A percentile compares a stretch with the other conserved stretches of the same genome.
These are phyloP conservation scores for Alternaria sp. DNA, from an alignment of 2,329 filamentous ascomycete species.

Conservation along the genomic window DNA sequence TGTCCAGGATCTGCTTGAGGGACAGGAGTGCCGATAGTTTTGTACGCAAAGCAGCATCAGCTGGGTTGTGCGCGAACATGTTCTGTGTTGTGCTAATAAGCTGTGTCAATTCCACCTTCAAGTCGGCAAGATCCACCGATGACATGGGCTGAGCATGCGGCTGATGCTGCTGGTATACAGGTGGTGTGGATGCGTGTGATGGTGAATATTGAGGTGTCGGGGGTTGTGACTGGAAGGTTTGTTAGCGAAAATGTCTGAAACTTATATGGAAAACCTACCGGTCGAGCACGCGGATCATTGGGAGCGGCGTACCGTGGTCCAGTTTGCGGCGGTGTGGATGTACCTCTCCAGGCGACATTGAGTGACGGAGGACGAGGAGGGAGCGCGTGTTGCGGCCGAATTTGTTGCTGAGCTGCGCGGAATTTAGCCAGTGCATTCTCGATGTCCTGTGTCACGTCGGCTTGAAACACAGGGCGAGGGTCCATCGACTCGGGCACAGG, in stretches of 20 bases:
- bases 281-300: slow-evolving; percentile 45
- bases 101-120: slow-evolving; percentile 83
- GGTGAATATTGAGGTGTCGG: slow-evolving; percentile 35
- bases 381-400: slow-evolving; percentile 50
- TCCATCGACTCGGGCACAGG: slow-evolving; percentile 93
- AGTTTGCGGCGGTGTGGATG: slow-evolving; percentile 71
- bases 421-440: slow-evolving; percentile 94
- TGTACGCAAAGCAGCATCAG: slow-evolving; percentile 76
- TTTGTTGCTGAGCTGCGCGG: slow-evolving; percentile 64
- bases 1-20: slow-evolving; percentile 80
- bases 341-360: slow-evolving; percentile 70
- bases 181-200: slow-evolving; percentile 28
- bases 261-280: slow-evolving; percentile 30
- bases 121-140: slow-evolving; percentile 59
- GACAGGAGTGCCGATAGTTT: slow-evolving; percentile 85
- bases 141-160: slow-evolving; percentile 32
- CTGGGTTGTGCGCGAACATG: slow-evolving; percentile 76
- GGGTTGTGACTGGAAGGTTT: slow-evolving; percentile 21
- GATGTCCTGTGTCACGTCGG: slow-evolving; percentile 86
- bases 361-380: slow-evolving; percentile 48
- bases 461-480: slow-evolving; percentile 87
- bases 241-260: slow-evolving; percentile 5
- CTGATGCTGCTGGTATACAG: slow-evolving; percentile 44
- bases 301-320: slow-evolving; percentile 40
- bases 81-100: slow-evolving; percentile 75